Conservation (phyloP, 148 eudicot genomes). For the Bassia scoparia region DNA sequence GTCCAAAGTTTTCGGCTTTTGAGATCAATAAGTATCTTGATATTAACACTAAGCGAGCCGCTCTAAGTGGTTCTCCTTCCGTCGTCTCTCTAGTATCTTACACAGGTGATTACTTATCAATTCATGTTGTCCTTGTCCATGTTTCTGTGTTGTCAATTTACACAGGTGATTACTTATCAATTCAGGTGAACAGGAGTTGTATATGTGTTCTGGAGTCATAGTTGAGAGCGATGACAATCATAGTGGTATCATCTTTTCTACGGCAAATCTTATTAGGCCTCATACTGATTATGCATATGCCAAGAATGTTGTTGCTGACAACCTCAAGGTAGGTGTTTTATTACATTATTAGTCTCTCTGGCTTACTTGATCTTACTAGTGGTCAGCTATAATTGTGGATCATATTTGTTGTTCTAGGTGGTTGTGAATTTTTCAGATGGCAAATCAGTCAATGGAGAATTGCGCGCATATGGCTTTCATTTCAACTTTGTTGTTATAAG, state of each 20-base stretch:
- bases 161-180: not conserved
- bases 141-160: not conserved
- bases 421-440: constrained; percentile 13
- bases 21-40: not conserved
- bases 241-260: not conserved
- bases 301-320: not conserved
- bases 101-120: not conserved
- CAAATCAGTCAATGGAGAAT: constrained; percentile 7
- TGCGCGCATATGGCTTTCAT: constrained; percentile 10
- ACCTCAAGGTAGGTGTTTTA: not conserved
- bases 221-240: not conserved
- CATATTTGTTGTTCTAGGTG: not conserved
- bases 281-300: not conserved
- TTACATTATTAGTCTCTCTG: not conserved
- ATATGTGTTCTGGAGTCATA: not conserved
- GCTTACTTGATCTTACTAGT: no score
- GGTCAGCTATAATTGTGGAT: not conserved
- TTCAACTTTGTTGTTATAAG: constrained; percentile 5
- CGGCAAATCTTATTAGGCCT: not conserved
- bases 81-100: not conserved
- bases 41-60: constrained; percentile 1
- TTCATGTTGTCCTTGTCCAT: not conserved
- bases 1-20: constrained; percentile 16
- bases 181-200: not conserved
- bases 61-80: not conserved